A percentile compares a stretch with the other conserved stretches of the same genome.
Conservation (phyloP, 805 yeast species). For the Candida peoriensis region DNA sequence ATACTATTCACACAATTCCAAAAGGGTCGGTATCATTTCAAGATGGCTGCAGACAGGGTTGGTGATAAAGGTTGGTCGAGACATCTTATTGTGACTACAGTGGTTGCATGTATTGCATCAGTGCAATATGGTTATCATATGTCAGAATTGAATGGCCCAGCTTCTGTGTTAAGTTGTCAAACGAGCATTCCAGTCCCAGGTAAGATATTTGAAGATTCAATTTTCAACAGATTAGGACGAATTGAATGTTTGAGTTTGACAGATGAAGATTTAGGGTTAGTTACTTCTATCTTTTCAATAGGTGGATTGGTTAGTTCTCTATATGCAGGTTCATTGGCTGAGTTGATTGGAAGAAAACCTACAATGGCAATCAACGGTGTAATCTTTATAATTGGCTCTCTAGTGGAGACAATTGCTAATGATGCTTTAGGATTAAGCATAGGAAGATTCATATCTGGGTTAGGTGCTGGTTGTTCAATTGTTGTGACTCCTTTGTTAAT, state of each 20-base stretch:
- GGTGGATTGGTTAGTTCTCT: slow-evolving; percentile 82
- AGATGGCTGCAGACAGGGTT: slow-evolving; percentile 1
- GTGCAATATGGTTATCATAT: slow-evolving; percentile 92
- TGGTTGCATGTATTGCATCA: slow-evolving; percentile 69
- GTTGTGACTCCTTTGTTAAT: slow-evolving; percentile 82
- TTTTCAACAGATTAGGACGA: slow-evolving; percentile 36
- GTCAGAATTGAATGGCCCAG: slow-evolving; percentile 93
- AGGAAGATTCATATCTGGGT: slow-evolving; percentile 77
- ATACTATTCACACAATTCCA: no score
- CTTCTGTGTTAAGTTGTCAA: slow-evolving; percentile 58
- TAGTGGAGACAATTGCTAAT: slow-evolving; percentile 48
- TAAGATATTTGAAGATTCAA: slow-evolving; percentile 16
- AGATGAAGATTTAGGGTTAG: slow-evolving; percentile 58
- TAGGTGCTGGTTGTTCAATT: slow-evolving; percentile 83
- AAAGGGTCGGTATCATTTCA: no score
- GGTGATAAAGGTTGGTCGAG: slow-evolving; percentile 12
- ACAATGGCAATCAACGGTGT: slow-evolving; percentile 47
- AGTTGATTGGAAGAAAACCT: slow-evolving; percentile 56
- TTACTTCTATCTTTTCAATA: slow-evolving; percentile 72
- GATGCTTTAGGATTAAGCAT: slow-evolving; percentile 38
- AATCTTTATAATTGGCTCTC: slow-evolving; percentile 57
- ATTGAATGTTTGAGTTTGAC: slow-evolving; percentile 53
- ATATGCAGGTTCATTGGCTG: slow-evolving; percentile 61
- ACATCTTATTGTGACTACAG: slow-evolving; percentile 38
- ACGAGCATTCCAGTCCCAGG: slow-evolving; percentile 22